A percentile compares a stretch with the other conserved stretches of the same genome.
phyloP scores from a whole-genome alignment of 2,329 filamentous ascomycete genomes.

The Massarina eburnea region DNA sequence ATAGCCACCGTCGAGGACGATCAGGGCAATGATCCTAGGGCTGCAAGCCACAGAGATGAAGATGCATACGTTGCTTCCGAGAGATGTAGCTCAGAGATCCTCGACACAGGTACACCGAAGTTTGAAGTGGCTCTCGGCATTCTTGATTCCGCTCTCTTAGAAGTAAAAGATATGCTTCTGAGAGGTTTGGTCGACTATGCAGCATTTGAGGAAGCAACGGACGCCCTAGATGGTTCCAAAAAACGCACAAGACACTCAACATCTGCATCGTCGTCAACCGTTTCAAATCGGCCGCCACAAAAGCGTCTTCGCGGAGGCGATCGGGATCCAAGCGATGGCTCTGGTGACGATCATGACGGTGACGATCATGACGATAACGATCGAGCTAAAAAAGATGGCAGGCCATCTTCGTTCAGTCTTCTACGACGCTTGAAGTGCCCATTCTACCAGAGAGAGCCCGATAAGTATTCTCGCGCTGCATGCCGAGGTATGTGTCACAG shows the following conservation, averaged over 20 bases:
- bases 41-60: background rate
- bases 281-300: background rate
- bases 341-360: slow-evolving; percentile 4
- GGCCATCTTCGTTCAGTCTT: background rate
- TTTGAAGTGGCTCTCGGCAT: background rate
- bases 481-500: slow-evolving; percentile 11
- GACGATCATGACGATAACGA: slow-evolving; percentile 9
- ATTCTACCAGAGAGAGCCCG: slow-evolving; percentile 13
- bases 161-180: background rate
- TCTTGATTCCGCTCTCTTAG: background rate
- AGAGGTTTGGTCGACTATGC: background rate
- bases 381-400: slow-evolving; percentile 7
- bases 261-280: background rate
- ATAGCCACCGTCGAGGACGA: background rate
- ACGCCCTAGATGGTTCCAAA: background rate
- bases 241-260: background rate
- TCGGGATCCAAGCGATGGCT: slow-evolving; percentile 6
- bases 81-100: background rate
- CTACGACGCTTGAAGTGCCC: slow-evolving; percentile 12
- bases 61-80: background rate
- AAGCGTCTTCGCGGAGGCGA: slow-evolving; percentile 9
- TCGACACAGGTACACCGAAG: background rate
- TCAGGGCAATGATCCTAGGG: background rate
- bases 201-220: background rate
- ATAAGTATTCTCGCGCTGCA: slow-evolving; percentile 9